Percentiles rank a stretch among this genome's conserved stretches.
Evolutionary conservation across 805 yeast genomes (phyloP).

Genomic region (Pichia insulana): DNA sequence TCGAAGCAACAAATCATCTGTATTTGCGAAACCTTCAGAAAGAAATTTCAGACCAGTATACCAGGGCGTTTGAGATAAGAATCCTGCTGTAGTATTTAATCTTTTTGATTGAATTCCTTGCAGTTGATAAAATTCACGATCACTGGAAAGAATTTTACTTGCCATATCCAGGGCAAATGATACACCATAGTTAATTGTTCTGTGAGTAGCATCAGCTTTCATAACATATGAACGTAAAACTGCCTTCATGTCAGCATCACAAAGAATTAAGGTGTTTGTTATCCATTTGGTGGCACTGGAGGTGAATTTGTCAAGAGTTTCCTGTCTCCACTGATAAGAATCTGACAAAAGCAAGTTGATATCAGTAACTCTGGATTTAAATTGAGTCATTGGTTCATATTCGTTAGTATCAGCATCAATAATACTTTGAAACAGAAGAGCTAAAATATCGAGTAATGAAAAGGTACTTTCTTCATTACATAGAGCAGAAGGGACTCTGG

Average conservation of each 20-base stretch:
- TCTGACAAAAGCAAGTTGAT: constrained; percentile 60
- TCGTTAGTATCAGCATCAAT: constrained; percentile 76
- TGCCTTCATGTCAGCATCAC: constrained; percentile 69
- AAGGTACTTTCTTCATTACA: constrained; percentile 68
- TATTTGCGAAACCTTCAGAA: constrained; percentile 27
- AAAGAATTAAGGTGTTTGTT: constrained; percentile 41
- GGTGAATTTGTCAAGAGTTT: constrained; percentile 53
- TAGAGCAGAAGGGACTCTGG: constrained; percentile 63
- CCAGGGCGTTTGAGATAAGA: constrained; percentile 74
- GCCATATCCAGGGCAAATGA: constrained; percentile 90
- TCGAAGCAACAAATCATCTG: constrained; percentile 21
- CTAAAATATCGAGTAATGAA: constrained; percentile 72
- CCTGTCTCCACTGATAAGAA: constrained; percentile 63
- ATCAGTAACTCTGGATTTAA: constrained; percentile 35
- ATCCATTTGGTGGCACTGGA: constrained; percentile 63
- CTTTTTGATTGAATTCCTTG: constrained; percentile 25
- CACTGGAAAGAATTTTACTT: constrained; percentile 56
- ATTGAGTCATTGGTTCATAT: constrained; percentile 76
- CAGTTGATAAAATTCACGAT: constrained; percentile 51
- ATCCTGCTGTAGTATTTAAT: constrained; percentile 57
- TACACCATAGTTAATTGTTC: constrained; percentile 61
- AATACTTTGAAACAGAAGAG: constrained; percentile 68
- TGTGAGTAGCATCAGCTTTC: constrained; percentile 18
- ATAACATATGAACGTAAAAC: constrained; percentile 72
- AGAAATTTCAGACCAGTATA: constrained; percentile 23